Evolutionary conservation across 305 asterid genomes (phyloP).

Genomic region (Rubia balearica): DNA sequence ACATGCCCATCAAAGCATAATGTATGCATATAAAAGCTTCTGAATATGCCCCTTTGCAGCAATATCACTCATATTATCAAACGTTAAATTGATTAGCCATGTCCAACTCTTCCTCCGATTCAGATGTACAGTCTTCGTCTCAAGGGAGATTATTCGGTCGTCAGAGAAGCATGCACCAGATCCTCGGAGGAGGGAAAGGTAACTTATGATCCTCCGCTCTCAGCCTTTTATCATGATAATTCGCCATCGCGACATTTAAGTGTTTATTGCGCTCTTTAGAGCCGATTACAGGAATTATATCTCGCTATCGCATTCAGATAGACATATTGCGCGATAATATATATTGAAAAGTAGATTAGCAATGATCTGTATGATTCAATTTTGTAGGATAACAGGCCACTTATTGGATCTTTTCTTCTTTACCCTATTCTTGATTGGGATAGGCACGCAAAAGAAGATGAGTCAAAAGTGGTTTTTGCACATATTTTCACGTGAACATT

Average conservation of each 20-base stretch:
- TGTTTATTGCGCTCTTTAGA: too few species aligned
- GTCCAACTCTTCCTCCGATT: slow-evolving; percentile 58
- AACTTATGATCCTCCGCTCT: neutral
- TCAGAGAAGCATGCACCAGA: slow-evolving; percentile 44
- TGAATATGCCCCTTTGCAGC: neutral
- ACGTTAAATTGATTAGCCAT: slow-evolving; percentile 21
- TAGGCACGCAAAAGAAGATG: neutral
- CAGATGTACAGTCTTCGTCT: slow-evolving; percentile 36
- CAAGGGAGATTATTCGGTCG: slow-evolving; percentile 41
- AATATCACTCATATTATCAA: neutral
- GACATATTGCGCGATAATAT: neutral
- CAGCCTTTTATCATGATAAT: too few species aligned
- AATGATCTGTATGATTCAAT: neutral
- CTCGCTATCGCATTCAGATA: neutral
- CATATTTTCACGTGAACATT: neutral
- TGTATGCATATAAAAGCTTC: neutral
- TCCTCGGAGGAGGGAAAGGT: slow-evolving; percentile 82
- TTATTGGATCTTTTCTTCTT: neutral
- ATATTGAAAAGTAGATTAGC: neutral
- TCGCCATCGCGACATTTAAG: too few species aligned
- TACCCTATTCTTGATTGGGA: slow-evolving; percentile 7
- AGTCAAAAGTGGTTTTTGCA: neutral
- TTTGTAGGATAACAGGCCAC: neutral
- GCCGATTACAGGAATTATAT: neutral
- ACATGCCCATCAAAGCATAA: neutral